These are phyloP conservation scores for Petunia hybrid DNA, from an alignment of 305 asterid genomes.

Conservation along the genomic window DNA sequence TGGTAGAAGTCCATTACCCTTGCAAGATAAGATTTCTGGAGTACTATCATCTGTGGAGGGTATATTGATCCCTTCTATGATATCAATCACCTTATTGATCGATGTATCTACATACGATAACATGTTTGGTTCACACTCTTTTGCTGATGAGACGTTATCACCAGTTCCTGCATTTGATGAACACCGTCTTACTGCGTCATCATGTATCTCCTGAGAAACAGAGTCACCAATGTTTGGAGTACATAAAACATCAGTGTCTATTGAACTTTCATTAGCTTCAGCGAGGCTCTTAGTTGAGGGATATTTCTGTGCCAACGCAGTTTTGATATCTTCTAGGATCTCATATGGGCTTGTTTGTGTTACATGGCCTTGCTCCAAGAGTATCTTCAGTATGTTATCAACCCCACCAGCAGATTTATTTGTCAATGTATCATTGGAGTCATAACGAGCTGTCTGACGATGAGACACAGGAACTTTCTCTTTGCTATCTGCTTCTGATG, in stretches of 20 bases:
- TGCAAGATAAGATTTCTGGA: constrained; percentile 41
- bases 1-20: constrained; percentile 44
- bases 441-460: constrained; percentile 36
- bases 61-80: constrained; percentile 71
- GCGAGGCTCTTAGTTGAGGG: constrained; percentile 26
- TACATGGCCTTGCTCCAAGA: constrained; percentile 50
- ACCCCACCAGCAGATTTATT: constrained; percentile 37
- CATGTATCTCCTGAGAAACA: constrained; percentile 36
- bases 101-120: constrained; percentile 54
- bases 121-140: constrained; percentile 42
- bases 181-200: constrained; percentile 37
- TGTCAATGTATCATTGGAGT: constrained; percentile 35
- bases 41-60: constrained; percentile 49
- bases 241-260: constrained; percentile 35
- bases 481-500: constrained; percentile 29
- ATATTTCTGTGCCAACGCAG: constrained; percentile 41
- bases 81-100: constrained; percentile 66
- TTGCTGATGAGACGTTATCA: constrained; percentile 36
- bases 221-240: constrained; percentile 39
- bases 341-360: constrained; percentile 51
- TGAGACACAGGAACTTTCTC: constrained; percentile 35
- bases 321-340: constrained; percentile 56
- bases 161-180: constrained; percentile 44
- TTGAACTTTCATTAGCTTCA: constrained; percentile 33
- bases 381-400: constrained; percentile 48